Base-by-base conservation (phyloP, 1,139 yeast genomes). In the Kodamaea ohmeri region DNA sequence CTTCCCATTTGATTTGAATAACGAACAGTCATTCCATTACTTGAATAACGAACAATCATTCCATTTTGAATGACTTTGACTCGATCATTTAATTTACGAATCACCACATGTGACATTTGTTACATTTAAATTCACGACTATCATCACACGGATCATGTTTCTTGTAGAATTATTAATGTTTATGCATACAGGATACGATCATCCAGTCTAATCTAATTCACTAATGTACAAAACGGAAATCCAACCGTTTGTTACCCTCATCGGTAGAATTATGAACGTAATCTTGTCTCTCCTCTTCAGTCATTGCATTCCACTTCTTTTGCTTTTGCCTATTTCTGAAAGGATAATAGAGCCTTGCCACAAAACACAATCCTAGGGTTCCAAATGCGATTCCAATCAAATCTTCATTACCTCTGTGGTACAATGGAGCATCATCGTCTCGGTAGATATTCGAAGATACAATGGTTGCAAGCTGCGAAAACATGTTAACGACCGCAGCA, bases 381-480 rank as follows among this genome's bases (percentile, higher is more conserved):
- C 47, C 56, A 35, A 48, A 46, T 3, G 52, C 42, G n/a, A 61
- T 34, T 2, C 51, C 56, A 30, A 56, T 51, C 38, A 61, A 48
- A 6, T 41, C 46, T 14, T 35, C 33, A 42, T 60, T 61, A 14
- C 66, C 65, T 12, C 61, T 38, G 29, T 48, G 47, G 44, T 61
- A 61, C 35, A 49, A 41, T 0, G 65, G 65, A 33, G 48, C 49
- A 38, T 61, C 65, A 18, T 57, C 61, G 18, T 38, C 44, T 32
- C 61, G 36, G 44, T 60, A 61, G 12, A 61, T 53, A 39, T 60
- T 53, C 22, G 55, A 45, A 39, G 50, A 38, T 3, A 48, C 38
- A 28, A 55, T 53, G 14, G 37, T 37, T 1, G 48, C 58, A 6
- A 49, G 35, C 29, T 55, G 58, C 2, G 55, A 46, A 31, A 53